Conservation (phyloP, 768 basidiomycete genomes). For the Lactarius tabidus region DNA sequence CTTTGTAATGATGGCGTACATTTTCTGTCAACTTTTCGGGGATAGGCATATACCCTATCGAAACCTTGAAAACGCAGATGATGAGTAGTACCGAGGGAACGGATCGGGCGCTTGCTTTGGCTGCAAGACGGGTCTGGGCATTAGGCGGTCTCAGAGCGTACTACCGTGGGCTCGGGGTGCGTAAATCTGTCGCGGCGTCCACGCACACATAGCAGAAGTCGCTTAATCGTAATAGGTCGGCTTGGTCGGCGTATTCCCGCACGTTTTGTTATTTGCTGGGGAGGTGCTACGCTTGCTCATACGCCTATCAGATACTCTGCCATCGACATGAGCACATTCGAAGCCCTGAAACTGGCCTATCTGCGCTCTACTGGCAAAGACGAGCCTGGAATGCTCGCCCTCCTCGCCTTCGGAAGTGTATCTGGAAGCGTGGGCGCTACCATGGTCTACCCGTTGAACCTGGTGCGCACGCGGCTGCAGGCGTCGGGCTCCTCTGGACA, state of each 20-base stretch:
- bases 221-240: conserved; percentile 62
- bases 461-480: conserved; percentile 91
- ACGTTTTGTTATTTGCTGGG: conserved; percentile 32
- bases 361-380: conserved; percentile 79
- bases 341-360: conserved; percentile 91
- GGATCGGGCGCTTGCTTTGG: conserved; percentile 53
- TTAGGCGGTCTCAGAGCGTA: conserved; percentile 79
- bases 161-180: conserved; percentile 85
- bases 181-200: conserved; percentile 33
- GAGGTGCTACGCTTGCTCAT: conserved; percentile 17
- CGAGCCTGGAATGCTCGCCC: conserved; percentile 83
- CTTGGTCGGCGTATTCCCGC: conserved; percentile 95
- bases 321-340: conserved; percentile 97
- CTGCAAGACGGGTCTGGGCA: conserved; percentile 70
- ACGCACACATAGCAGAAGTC: conserved; percentile 18
- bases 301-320: conserved; percentile 65
- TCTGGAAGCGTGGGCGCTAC: conserved; percentile 93
- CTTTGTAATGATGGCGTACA: conserved; percentile 13
- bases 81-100: conserved; percentile 78
- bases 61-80: conserved; percentile 98
- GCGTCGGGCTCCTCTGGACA: conserved; percentile 96
- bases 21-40: conserved; percentile 26
- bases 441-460: conserved; percentile 87
- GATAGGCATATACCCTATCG: conserved; percentile 90
- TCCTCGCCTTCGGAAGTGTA: conserved; percentile 87